Evolutionary conservation across 2,329 filamentous ascomycete species (phyloP).

Genomic region (Phaeosphaeria sp.): DNA sequence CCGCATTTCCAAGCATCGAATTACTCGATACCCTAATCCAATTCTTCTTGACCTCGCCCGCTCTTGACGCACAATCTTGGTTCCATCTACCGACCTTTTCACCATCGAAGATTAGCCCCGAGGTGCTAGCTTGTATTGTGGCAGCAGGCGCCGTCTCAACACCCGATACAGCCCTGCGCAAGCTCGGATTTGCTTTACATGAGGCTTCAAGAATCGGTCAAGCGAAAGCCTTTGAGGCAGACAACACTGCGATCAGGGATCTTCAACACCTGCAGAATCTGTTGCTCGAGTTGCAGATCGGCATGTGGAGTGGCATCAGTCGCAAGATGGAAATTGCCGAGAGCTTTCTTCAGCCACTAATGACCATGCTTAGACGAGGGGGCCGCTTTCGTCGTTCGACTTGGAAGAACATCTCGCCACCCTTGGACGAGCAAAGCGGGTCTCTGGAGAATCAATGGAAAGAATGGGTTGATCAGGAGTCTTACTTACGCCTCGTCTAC

Average conservation of each 20-base stretch:
- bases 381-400: slow-evolving; percentile 64
- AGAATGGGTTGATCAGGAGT: slow-evolving; percentile 68
- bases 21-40: slow-evolving; percentile 67
- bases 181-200: slow-evolving; percentile 63
- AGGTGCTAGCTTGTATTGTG: slow-evolving; percentile 66
- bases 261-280: slow-evolving; percentile 60
- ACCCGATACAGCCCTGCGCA: slow-evolving; percentile 62
- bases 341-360: slow-evolving; percentile 61
- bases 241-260: slow-evolving; percentile 59
- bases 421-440: slow-evolving; percentile 62
- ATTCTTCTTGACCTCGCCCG: slow-evolving; percentile 64
- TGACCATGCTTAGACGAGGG: slow-evolving; percentile 64
- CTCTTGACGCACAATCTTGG: slow-evolving; percentile 64
- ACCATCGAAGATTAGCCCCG: slow-evolving; percentile 62
- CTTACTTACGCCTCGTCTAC: slow-evolving; percentile 72
- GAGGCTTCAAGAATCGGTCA: slow-evolving; percentile 54
- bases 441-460: slow-evolving; percentile 70
- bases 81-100: slow-evolving; percentile 68
- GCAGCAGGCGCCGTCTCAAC: slow-evolving; percentile 67
- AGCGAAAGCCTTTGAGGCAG: slow-evolving; percentile 54
- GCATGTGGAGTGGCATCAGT: slow-evolving; percentile 65
- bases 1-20: slow-evolving; percentile 67
- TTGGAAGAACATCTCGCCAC: slow-evolving; percentile 60
- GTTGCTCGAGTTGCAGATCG: slow-evolving; percentile 59
- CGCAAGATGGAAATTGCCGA: slow-evolving; percentile 66